phyloP scores from a whole-genome alignment of 176 grass and related monocot species.

The Pontederia crassipes region DNA sequence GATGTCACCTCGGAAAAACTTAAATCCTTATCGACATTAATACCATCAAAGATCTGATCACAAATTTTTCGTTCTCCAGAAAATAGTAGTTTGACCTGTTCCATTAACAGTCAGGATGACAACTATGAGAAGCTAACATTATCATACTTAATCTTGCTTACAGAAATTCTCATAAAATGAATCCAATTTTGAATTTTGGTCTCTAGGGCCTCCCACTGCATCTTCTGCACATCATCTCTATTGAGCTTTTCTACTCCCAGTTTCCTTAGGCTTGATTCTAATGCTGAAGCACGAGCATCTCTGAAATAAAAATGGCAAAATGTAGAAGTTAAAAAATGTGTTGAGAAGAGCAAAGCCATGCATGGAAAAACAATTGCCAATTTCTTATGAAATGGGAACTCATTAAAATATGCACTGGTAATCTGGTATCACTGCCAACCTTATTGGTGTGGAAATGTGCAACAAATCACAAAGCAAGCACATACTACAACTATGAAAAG shows the following conservation, averaged over 20 bases:
- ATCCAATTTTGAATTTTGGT: conserved; percentile 98
- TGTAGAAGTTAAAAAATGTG: neutral
- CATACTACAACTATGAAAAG: too few species aligned
- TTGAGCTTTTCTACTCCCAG: conserved; percentile 74
- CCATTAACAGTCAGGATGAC: conserved; percentile 9
- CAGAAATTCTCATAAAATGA: conserved; percentile 85
- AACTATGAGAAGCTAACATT: neutral
- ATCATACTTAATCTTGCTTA: conserved; percentile 26
- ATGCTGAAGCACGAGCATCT: conserved; percentile 47
- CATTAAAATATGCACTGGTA: neutral
- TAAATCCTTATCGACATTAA: conserved; percentile 54
- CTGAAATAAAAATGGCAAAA: conserved; percentile 28
- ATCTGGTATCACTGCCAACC: too few species aligned
- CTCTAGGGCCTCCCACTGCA: conserved; percentile 92
- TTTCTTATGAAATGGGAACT: neutral
- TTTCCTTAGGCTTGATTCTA: conserved; percentile 71
- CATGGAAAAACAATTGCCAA: neutral
- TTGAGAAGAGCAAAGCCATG: neutral
- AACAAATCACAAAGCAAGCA: too few species aligned
- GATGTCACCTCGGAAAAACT: conserved; percentile 76
- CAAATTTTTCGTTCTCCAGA: conserved; percentile 80
- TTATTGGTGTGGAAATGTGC: too few species aligned
- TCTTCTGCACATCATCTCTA: conserved; percentile 95
- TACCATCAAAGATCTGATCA: conserved; percentile 72
- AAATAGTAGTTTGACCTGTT: conserved; percentile 80